These are phyloP conservation scores for Athelia sp. DNA, from an alignment of 1,284 basidiomycete species.

Conservation along the genomic window DNA sequence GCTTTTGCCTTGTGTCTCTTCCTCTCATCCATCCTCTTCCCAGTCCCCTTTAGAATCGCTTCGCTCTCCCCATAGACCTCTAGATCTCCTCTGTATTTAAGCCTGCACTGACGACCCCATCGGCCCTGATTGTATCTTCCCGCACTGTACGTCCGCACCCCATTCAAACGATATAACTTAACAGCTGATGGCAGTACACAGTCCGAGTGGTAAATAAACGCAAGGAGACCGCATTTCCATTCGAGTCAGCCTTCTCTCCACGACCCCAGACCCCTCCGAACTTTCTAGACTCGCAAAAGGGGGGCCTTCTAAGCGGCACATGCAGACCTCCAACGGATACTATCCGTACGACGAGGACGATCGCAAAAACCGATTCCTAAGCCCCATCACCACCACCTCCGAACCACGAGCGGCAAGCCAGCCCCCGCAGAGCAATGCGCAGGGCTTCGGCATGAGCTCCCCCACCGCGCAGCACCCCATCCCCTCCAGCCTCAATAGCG, in stretches of 20 bases:
- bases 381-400: constrained; percentile 32
- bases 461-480: constrained; percentile 43
- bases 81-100: too few species aligned
- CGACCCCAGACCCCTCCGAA: neutral
- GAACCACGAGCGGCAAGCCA: constrained; percentile 63
- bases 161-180: too few species aligned
- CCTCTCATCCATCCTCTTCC: too few species aligned
- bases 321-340: constrained; percentile 22
- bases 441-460: constrained; percentile 40
- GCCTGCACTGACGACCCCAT: too few species aligned
- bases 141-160: too few species aligned
- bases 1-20: too few species aligned
- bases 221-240: too few species aligned
- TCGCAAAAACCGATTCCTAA: constrained; percentile 54
- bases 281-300: neutral
- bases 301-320: constrained; percentile 1
- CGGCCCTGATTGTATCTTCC: too few species aligned
- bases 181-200: neutral
- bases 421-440: constrained; percentile 50
- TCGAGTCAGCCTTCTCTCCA: neutral
- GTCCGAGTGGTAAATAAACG: neutral
- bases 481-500: constrained; percentile 41
- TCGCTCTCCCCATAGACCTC: too few species aligned
- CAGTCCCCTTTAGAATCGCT: too few species aligned
- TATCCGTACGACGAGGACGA: constrained; percentile 30